Conservation (phyloP, 2,329 filamentous ascomycete species). For the Monilinia fructicola region DNA sequence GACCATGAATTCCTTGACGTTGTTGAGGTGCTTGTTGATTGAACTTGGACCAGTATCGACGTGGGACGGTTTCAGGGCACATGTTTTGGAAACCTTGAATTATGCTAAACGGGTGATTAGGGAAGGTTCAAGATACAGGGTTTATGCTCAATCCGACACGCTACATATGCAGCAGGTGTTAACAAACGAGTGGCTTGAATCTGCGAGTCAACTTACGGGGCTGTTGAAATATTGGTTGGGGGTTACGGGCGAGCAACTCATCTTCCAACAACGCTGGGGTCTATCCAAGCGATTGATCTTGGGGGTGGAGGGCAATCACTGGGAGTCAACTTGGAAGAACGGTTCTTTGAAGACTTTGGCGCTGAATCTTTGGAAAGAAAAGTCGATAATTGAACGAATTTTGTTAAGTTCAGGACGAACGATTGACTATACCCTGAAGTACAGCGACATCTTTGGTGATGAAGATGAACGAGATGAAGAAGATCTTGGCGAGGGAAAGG, state of each 20-base stretch:
- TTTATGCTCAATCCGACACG: neutral
- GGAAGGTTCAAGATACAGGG: neutral
- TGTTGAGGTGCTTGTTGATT: slow-evolving; percentile 2
- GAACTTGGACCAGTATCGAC: neutral
- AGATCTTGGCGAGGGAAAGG: neutral
- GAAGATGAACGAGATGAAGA: neutral
- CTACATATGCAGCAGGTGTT: neutral
- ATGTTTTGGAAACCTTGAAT: neutral
- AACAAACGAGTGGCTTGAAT: neutral
- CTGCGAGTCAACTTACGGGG: neutral
- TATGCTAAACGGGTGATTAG: neutral
- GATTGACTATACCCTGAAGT: neutral
- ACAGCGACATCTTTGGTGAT: neutral
- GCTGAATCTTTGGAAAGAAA: neutral
- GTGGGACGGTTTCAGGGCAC: neutral
- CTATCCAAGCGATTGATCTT: neutral
- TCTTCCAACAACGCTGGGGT: neutral
- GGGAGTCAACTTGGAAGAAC: neutral
- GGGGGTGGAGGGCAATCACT: neutral
- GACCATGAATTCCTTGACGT: neutral
- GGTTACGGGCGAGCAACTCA: neutral
- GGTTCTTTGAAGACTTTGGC: neutral
- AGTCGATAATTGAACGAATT: neutral
- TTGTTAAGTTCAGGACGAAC: neutral
- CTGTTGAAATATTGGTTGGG: neutral